Base-by-base conservation (phyloP, 306 rosid genomes). In the Sphenostylis stenocarpa region DNA sequence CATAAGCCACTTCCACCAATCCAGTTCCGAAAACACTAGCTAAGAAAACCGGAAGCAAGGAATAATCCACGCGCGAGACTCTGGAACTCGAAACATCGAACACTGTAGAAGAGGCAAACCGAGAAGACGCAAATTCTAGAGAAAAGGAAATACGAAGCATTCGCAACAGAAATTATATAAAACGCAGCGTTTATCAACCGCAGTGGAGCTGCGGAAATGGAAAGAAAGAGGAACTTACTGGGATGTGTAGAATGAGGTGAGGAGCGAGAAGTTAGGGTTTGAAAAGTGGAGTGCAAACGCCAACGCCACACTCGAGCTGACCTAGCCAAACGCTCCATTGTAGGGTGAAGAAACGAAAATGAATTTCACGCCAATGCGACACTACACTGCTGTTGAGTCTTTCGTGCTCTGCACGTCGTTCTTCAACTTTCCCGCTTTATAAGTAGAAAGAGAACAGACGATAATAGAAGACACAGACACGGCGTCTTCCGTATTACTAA, bases 21-120 rank as follows among this genome's bases (percentile, higher is more conserved):
- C 88, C 91, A 51, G 76, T 48, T 73, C 97, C 98, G 69, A 91
- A 61, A 43, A 85, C 56, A 78, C 85, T 84, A 26, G 84, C 92
- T 64, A 91, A 71, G 16, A 81, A 75, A 39, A 84, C 84, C 0
- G 97, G 90, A 71, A 83, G 76, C 55, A 80, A 7, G 6, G 77
- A 71, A 73, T 11, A 34, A 70, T 67, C 79, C 34, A 81, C 67
- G 2, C 83, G 77, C 14, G 2, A 62, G 11, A 31, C 45, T 23
- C 84, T 79, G 7, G 83, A 69, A 64, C 66, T 52, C 4, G 23
- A 80, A 82, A 81, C 77, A 73, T 55, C 83, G 24, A 81, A 83
- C 15, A 56, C 84, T 43, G 45, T 43, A 38, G 48, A 52, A 56
- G 70, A 83, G 60, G 61, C 26, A 55, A 67, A 76, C 75, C 57